phyloP scores from a whole-genome alignment of 192 early-diverging fungal species.

The Gonapodya prolifera region DNA sequence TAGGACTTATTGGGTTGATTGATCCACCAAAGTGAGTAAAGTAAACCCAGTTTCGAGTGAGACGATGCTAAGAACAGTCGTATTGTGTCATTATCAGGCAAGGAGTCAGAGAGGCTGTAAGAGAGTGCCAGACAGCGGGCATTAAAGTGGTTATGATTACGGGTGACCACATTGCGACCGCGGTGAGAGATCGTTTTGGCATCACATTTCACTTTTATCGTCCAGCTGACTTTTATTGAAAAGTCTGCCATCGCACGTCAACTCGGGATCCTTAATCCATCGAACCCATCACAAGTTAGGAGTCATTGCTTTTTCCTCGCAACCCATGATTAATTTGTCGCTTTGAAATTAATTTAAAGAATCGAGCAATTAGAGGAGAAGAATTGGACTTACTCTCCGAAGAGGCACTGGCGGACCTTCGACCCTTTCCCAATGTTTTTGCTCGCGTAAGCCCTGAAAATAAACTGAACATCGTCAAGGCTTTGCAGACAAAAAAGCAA shows the following conservation, averaged over 20 bases:
- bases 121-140: slow-evolving; percentile 76
- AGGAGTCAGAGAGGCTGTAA: slow-evolving; percentile 71
- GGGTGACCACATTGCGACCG: slow-evolving; percentile 87
- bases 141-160: slow-evolving; percentile 97
- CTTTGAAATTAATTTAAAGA: slow-evolving; percentile 14
- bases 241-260: slow-evolving; percentile 83
- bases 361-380: slow-evolving; percentile 71
- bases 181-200: background rate
- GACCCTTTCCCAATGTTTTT: slow-evolving; percentile 91
- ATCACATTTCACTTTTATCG: slow-evolving; percentile 71
- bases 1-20: slow-evolving; percentile 83
- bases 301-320: background rate
- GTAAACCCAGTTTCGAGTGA: too few species aligned
- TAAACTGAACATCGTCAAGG: slow-evolving; percentile 89
- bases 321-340: slow-evolving; percentile 5
- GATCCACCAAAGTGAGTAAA: slow-evolving; percentile 66
- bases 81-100: slow-evolving; percentile 20
- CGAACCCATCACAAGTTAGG: slow-evolving; percentile 19
- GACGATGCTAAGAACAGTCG: too few species aligned
- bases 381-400: slow-evolving; percentile 88
- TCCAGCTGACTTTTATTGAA: too few species aligned
- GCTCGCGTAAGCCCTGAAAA: slow-evolving; percentile 93
- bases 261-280: slow-evolving; percentile 67
- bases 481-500: slow-evolving; percentile 55
- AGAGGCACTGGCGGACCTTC: slow-evolving; percentile 61